Evolutionary conservation across 2,329 filamentous ascomycete genomes (phyloP).

Genomic region (Immersiporthe knoxdaviesiana): DNA sequence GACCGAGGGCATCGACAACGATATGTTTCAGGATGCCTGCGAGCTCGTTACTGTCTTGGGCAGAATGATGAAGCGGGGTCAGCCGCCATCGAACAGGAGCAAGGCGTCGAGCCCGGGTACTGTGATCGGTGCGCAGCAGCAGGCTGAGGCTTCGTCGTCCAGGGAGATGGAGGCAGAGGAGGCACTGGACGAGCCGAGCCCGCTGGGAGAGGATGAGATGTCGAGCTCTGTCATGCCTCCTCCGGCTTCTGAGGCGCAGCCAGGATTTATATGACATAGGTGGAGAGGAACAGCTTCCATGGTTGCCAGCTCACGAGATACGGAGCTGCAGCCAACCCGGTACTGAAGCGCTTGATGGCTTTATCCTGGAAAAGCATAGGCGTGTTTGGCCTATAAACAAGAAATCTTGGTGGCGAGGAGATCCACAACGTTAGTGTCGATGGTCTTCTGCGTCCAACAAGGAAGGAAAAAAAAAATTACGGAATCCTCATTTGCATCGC

Average conservation of each 20-base stretch:
- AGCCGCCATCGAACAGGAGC: constrained; percentile 41
- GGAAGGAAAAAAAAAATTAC: no score
- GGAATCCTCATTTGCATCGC: neutral
- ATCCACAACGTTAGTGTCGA: neutral
- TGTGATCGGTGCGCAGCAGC: constrained; percentile 4
- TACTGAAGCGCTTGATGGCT: neutral
- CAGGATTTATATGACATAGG: constrained; percentile 19
- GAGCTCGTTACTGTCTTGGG: constrained; percentile 84
- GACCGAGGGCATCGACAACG: constrained; percentile 89
- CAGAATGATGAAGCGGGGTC: constrained; percentile 82
- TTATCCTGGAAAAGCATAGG: neutral
- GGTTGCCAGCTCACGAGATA: neutral
- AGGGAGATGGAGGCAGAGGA: neutral
- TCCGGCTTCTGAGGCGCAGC: constrained; percentile 14
- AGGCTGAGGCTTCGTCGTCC: neutral
- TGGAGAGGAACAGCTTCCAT: neutral
- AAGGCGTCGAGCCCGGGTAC: constrained; percentile 38
- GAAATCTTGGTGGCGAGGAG: neutral
- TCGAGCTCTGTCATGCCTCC: neutral
- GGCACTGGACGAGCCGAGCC: neutral
- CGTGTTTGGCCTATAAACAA: neutral
- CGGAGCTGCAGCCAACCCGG: neutral
- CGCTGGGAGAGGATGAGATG: neutral
- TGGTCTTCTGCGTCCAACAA: neutral
- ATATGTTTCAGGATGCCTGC: constrained; percentile 91